Evolutionary conservation across 2,329 filamentous ascomycete species (phyloP).

Genomic region (Ceratocystis cacaofunesta): DNA sequence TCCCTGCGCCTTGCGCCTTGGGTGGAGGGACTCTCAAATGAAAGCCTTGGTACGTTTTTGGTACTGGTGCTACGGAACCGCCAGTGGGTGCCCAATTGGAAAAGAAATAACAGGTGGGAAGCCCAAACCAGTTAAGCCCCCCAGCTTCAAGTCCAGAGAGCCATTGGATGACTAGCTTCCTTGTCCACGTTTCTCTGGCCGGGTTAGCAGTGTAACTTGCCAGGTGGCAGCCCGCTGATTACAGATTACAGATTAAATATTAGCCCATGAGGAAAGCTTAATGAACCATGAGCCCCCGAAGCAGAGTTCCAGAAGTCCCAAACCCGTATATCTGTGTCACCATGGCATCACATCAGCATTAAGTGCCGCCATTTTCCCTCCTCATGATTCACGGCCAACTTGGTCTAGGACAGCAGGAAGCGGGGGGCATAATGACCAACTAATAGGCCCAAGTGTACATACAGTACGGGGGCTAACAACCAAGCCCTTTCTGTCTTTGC

Average conservation of each 20-base stretch:
- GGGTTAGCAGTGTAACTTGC: neutral
- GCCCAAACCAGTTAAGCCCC: neutral
- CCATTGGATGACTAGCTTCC: neutral
- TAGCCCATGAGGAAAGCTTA: neutral
- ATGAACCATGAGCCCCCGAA: neutral
- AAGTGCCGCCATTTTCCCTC: neutral
- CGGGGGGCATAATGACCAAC: neutral
- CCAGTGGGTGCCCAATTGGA: neutral
- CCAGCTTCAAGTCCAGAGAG: neutral
- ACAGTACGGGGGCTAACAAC: too few species aligned
- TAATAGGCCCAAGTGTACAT: too few species aligned
- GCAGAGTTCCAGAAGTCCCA: neutral
- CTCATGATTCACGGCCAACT: neutral
- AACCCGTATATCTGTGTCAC: constrained; percentile 1
- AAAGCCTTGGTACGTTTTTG: neutral
- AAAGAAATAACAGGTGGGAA: neutral
- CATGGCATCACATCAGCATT: neutral
- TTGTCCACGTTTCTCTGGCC: neutral
- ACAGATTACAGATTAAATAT: neutral
- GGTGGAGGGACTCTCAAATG: neutral
- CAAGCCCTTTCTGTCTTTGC: neutral
- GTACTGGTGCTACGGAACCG: neutral
- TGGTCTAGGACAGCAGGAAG: neutral
- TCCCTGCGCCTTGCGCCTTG: too few species aligned
- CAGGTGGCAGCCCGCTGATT: neutral